These are phyloP conservation scores for Boehmeria nivea DNA, from an alignment of 306 rosid species.

Conservation along the genomic window DNA sequence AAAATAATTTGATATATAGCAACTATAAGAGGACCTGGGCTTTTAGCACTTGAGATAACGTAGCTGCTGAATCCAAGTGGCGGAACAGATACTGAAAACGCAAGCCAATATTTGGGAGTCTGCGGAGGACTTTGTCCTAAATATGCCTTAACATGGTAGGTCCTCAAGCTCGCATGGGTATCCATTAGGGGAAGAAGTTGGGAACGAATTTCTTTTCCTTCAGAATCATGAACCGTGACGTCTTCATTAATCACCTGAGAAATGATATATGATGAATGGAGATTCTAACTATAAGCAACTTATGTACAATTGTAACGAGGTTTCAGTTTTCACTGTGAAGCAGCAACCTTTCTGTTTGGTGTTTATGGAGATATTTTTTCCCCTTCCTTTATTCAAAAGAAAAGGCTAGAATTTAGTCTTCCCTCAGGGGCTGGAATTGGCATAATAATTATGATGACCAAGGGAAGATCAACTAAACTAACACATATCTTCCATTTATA, in stretches of 20 bases:
- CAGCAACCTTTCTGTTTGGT: too few species aligned
- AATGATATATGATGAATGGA: background rate
- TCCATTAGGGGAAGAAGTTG: constrained; percentile 43
- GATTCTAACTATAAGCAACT: background rate
- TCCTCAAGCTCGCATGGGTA: constrained; percentile 29
- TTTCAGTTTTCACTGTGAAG: too few species aligned
- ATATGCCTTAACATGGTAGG: constrained; percentile 43
- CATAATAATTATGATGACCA: too few species aligned
- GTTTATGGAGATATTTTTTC: too few species aligned
- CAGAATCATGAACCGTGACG: constrained; percentile 39
- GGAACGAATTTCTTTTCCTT: constrained; percentile 43
- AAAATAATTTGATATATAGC: background rate
- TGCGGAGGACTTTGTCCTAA: constrained; percentile 30
- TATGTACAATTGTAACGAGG: background rate
- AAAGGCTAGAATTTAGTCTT: too few species aligned
- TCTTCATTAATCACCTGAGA: constrained; percentile 38
- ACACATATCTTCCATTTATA: too few species aligned
- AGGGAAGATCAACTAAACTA: too few species aligned
- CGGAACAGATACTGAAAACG: constrained; percentile 42
- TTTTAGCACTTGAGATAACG: constrained; percentile 31
- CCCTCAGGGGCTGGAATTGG: too few species aligned
- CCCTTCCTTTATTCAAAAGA: too few species aligned
- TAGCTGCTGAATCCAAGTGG: constrained; percentile 55
- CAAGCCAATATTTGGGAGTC: constrained; percentile 51
- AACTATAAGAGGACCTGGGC: constrained; percentile 25